A percentile compares a stretch with the other conserved stretches of the same genome.
phyloP scores from a whole-genome alignment of 2,329 filamentous ascomycete species.

The Claviceps africana region DNA sequence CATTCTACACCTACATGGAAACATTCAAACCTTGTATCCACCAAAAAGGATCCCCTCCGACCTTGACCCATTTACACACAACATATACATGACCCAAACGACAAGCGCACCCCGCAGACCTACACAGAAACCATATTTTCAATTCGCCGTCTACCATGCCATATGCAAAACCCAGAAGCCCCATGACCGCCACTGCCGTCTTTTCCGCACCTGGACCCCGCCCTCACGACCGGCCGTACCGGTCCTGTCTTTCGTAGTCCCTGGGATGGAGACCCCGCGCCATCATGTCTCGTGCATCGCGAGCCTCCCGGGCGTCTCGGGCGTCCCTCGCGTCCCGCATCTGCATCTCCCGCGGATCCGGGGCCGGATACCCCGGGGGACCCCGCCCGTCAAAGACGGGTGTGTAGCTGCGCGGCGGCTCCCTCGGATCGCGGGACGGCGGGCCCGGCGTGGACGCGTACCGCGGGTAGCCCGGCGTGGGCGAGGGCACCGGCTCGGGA shows the following conservation, averaged over 20 bases:
- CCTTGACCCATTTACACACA: too few species aligned
- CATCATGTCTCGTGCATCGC: conserved; percentile 28
- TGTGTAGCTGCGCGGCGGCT: conserved; percentile 32
- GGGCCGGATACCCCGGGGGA: conserved; percentile 22
- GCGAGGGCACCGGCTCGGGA: conserved; percentile 26
- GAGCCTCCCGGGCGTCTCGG: conserved; percentile 15
- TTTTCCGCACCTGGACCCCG: too few species aligned
- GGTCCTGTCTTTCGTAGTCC: conserved; percentile 32
- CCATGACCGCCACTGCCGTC: too few species aligned
- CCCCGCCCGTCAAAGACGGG: conserved; percentile 30
- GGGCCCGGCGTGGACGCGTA: conserved; percentile 31
- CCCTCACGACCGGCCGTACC: conserved; percentile 25
- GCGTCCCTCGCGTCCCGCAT: conserved; percentile 17
- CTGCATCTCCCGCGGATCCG: conserved; percentile 21
- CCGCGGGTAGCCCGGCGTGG: conserved; percentile 26
- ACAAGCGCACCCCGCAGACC: too few species aligned
- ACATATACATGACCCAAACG: too few species aligned
- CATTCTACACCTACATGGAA: too few species aligned
- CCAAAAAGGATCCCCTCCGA: too few species aligned
- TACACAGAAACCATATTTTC: too few species aligned
- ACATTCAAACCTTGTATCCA: too few species aligned
- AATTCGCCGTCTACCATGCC: too few species aligned
- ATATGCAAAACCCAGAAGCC: too few species aligned
- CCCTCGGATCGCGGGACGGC: conserved; percentile 26
- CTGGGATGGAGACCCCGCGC: conserved; percentile 29